A percentile compares a stretch with the other conserved stretches of the same genome.
These are phyloP conservation scores for Zymoseptoria pseudotritici DNA, from an alignment of 2,329 filamentous ascomycete species.

Conservation along the genomic window DNA sequence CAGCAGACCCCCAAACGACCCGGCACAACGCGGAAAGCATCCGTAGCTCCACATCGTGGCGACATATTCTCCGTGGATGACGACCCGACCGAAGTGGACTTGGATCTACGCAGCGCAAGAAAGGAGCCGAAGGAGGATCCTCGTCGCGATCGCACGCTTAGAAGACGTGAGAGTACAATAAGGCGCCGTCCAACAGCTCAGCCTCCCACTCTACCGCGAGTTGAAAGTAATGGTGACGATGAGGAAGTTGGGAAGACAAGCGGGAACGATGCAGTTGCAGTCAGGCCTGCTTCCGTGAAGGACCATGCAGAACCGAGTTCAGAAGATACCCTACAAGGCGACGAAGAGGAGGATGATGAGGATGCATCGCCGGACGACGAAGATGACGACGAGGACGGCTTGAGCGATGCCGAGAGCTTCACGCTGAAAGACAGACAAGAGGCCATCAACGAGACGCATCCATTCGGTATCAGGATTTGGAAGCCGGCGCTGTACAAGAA, in stretches of 20 bases:
- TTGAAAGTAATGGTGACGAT: constrained; percentile 42
- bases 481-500: constrained; percentile 99
- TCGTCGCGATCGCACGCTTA: constrained; percentile 28
- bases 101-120: constrained; percentile 49
- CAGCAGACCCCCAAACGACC: constrained; percentile 56
- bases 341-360: constrained; percentile 30
- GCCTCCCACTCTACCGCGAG: constrained; percentile 41
- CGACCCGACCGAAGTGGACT: constrained; percentile 70
- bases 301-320: constrained; percentile 23
- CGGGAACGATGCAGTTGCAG: constrained; percentile 18
- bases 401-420: constrained; percentile 95
- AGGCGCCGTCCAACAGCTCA: constrained; percentile 41
- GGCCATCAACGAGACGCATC: constrained; percentile 97
- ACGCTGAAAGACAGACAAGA: constrained; percentile 94
- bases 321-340: constrained; percentile 36
- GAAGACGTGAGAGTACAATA: constrained; percentile 46
- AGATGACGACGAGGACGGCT: constrained; percentile 60
- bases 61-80: constrained; percentile 90
- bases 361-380: constrained; percentile 34
- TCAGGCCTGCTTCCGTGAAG: constrained; percentile 7
- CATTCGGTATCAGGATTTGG: constrained; percentile 97
- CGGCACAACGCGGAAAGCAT: constrained; percentile 63
- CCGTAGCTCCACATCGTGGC: constrained; percentile 69
- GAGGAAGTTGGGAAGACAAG: constrained; percentile 30
- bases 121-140: constrained; percentile 16